Base-by-base conservation (phyloP, 2,329 filamentous ascomycete genomes). In the Neofusicoccum cordaticola region DNA sequence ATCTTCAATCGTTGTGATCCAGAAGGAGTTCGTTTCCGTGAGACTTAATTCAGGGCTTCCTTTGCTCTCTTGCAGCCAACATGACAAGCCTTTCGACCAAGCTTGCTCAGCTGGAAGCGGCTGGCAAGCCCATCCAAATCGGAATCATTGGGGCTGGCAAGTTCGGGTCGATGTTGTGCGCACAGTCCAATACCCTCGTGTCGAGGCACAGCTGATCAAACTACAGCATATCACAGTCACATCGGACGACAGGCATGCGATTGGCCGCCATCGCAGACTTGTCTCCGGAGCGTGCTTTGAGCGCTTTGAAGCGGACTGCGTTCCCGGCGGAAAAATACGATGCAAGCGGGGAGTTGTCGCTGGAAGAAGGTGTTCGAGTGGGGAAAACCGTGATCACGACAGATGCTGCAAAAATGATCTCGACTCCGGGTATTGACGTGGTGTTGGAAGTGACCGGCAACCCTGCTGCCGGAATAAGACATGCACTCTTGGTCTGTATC, bases 221-320 rank as follows among this genome's bases (percentile, higher is more conserved):
- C 2, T n/a, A 2, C 61, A 75, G 72, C 72, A 79, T 81, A 58
- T 80, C 80, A 5, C 80, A 82, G 71, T 77, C 75, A 2, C 75
- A 81, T 68, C 75, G 78, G 15, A 80, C 78, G 2, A 70, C 74
- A 12, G 80, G 80, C 12, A 73, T 82, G 64, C 74, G 78, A 34
- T 67, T 82, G 12, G 80, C 79, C 3, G 78, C 73, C 17, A 81
- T 82, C 44, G 78, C 79, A 42, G 80, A 82, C 64, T 72, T 82
- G 5, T 78, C 78, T 3, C 68, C 71, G 41, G 76, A 80, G 34
- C 76, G 79, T 17, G 79, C 80, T 0, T 68, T 78, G 0, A 75
- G 75, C 12, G 73, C 80, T 3, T 70, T 82, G 17, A 73, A 78
- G 70, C 71, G 77, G 12, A 81, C 78, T 4, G 77, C 75, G 5